A percentile compares a stretch with the other conserved stretches of the same genome.
These are phyloP conservation scores for Populus trichocarpa DNA, from an alignment of 441 rosid species.

Conservation along the genomic window DNA sequence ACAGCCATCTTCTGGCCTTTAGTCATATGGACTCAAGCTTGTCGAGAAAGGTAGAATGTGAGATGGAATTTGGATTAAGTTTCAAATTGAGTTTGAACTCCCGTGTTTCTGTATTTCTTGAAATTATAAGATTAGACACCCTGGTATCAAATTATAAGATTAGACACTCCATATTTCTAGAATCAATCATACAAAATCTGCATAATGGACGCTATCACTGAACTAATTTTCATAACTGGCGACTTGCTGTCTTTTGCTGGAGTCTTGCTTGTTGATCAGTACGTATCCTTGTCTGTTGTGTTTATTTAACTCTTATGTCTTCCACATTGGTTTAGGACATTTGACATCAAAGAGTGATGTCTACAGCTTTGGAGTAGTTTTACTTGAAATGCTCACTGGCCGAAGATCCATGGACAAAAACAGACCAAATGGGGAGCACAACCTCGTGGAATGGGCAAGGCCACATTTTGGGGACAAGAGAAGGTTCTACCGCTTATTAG, in stretches of 20 bases:
- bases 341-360: slow-evolving; percentile 49
- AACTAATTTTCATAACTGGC: background rate
- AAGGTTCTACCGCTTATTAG: slow-evolving; percentile 33
- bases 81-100: background rate
- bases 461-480: slow-evolving; percentile 34
- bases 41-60: background rate
- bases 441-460: slow-evolving; percentile 45
- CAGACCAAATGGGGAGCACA: slow-evolving; percentile 37
- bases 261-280: background rate
- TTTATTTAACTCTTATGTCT: background rate
- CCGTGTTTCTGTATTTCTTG: background rate
- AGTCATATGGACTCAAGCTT: background rate
- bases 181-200: background rate
- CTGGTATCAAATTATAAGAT: background rate
- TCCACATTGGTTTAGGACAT: slow-evolving; percentile 32
- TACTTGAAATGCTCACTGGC: slow-evolving; percentile 49
- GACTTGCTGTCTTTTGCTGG: background rate
- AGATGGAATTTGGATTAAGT: background rate
- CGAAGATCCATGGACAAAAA: slow-evolving; percentile 39
- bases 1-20: background rate
- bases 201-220: background rate
- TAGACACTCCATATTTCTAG: background rate
- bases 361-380: slow-evolving; percentile 49
- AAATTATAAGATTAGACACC: background rate
- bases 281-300: background rate